phyloP scores from a whole-genome alignment of 768 basidiomycete species.

The Suillus subaureus region DNA sequence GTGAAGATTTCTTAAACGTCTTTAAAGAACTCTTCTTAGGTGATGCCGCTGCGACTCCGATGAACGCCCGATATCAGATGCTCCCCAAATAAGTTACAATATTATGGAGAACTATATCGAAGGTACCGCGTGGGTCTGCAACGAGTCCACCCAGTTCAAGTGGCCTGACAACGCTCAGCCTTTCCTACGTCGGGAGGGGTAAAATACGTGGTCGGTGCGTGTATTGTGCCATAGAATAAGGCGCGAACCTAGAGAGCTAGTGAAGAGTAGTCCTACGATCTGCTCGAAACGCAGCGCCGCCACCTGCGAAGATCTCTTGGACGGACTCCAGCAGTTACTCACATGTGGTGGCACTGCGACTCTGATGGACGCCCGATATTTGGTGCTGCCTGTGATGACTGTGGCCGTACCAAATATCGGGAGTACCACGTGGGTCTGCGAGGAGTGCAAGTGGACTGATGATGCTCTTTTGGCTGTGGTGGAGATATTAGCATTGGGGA shows the following conservation, averaged over 20 bases:
- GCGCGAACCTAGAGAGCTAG: neutral
- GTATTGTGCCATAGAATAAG: neutral
- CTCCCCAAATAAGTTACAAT: neutral
- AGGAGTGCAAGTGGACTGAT: neutral
- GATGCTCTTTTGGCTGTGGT: neutral
- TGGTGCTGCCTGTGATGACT: neutral
- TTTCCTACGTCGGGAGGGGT: neutral
- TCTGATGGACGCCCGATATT: neutral
- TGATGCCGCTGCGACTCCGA: neutral
- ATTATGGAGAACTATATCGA: too few relatives aligned
- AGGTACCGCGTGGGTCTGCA: neutral
- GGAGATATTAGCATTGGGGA: too few relatives aligned
- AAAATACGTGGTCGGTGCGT: neutral
- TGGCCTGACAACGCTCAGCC: neutral
- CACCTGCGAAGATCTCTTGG: neutral
- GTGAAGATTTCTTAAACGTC: too few relatives aligned
- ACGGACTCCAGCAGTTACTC: neutral
- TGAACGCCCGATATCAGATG: neutral
- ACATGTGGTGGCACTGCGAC: neutral
- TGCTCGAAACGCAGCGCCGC: neutral
- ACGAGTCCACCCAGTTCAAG: neutral
- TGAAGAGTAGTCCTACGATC: neutral
- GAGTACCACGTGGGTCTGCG: neutral
- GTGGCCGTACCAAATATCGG: neutral
- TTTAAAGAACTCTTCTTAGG: neutral